Percentiles rank a stretch among this genome's conserved stretches.
Conservation (phyloP, 2,329 filamentous ascomycete species). For the Penicillium sp. region DNA sequence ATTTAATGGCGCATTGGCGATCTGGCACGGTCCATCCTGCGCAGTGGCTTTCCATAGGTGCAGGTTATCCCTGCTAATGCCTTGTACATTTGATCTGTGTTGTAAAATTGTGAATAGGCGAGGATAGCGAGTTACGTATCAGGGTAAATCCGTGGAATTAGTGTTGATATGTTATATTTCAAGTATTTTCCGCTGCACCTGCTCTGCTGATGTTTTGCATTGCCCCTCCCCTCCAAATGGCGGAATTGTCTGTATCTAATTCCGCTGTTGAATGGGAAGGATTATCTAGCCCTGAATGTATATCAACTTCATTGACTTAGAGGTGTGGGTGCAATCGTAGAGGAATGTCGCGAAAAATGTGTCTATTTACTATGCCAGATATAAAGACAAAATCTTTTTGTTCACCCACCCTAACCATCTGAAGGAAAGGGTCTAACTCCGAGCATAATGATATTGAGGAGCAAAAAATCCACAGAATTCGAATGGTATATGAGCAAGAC, state of each 20-base stretch:
- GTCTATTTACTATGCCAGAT: conserved; percentile 13
- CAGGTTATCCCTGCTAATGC: conserved; percentile 1
- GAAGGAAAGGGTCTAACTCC: conserved; percentile 19
- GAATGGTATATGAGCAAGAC: conserved; percentile 31
- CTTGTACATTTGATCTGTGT: background rate
- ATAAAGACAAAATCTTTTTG: conserved; percentile 17
- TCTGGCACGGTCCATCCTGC: conserved; percentile 9
- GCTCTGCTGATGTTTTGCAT: conserved; percentile 8
- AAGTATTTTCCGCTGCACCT: background rate
- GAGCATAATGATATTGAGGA: conserved; percentile 18
- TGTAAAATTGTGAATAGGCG: background rate
- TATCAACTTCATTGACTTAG: background rate
- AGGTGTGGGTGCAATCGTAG: background rate
- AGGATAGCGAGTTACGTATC: background rate
- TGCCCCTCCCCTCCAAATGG: conserved; percentile 6
- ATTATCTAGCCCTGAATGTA: background rate
- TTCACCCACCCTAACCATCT: conserved; percentile 15
- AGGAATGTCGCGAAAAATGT: background rate
- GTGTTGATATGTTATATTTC: background rate
- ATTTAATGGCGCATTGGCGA: conserved; percentile 12
- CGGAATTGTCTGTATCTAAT: background rate
- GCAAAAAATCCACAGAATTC: conserved; percentile 20
- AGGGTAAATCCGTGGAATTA: conserved; percentile 5
- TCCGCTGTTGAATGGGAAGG: background rate
- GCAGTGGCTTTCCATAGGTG: conserved; percentile 2